Base-by-base conservation (phyloP, 2,329 filamentous ascomycete genomes). In the Geosmithia putterillii region DNA sequence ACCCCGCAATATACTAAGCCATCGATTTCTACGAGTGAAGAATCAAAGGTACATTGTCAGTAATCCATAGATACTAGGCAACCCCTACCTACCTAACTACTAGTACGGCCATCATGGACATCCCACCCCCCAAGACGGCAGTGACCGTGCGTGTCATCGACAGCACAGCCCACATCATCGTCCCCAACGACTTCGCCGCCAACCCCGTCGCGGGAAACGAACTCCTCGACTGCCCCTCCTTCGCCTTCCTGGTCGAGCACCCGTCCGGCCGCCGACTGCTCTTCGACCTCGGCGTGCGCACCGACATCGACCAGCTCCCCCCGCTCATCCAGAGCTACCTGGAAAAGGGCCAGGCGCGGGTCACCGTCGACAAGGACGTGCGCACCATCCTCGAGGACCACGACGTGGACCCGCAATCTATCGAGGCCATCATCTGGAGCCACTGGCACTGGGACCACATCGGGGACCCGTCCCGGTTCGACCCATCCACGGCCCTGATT, bases 381-480 rank as follows among this genome's bases (percentile, higher is more conserved):
- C 28, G 15, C 15, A 15, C 8, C 8, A 32, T 32, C 8, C 22
- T 40, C 15, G 22, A 28, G 42, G 21, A n/a, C 6, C 8, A 32
- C 15, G 28, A 15, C 15, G 15, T 32, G 15, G 28, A 15, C 28
- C 28, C 15, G 15, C 8, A 15, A 8, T 8, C 8, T 8, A 32
- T 32, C 15, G 28, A 32, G 28, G 28, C 28, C 28, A 32, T 32
- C 28, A 15, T 32, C 28, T 32, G 28, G 28, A 66, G 64, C 44
- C 69, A 74, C 47, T 68, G 61, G 55, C 65, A 70, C 47, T 69
- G 61, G 53, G 73, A 77, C 50, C 74, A 77, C 44, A 67, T 64
- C 7, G 74, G 73, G 0, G 66, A 75, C 43, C 60, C 65, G 0
- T 62, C 64, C 0, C 56, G 52, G 0, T 77, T 77, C 41, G 68